Base-by-base conservation (phyloP, 2,329 filamentous ascomycete species). In the Pseudopithomyces chartarum region DNA sequence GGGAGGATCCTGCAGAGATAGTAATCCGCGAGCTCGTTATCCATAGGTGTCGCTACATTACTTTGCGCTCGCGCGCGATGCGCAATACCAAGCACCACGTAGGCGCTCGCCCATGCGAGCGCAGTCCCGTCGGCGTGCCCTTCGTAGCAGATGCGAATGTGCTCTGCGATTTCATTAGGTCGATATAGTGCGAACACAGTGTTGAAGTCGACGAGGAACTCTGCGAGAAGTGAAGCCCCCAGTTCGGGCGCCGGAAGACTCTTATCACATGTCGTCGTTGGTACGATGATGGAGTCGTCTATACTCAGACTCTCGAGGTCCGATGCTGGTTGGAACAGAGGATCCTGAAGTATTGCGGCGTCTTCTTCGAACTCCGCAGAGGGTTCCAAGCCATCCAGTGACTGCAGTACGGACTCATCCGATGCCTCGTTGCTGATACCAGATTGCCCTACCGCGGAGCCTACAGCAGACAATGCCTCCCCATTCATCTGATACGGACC, bases 151-250 rank as follows among this genome's bases (percentile, higher is more conserved):
- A 59, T 54, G 13, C 64, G 63, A 5, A 68, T 58, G 33, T 71
- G 67, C 2, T 68, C 55, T 2, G 60, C 63, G 15, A 70, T 61
- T 6, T 56, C 55, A 23, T 64, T 58, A 3, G 63, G 65, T 8
- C 60, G 58, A 43, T 63, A 71, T 2, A 71, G 56, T 15, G 66
- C 62, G 19, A 48, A 62, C 0, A 64, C 65, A 2, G 64, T 65
- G 34, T 71, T 71, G 46, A 67, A 62, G 49, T 71, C 65, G 2
- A 65, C 62, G 6, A 70, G 54, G 26, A 58, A 70, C 23, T 71
- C 67, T 1, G 56, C 55, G 3, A 69, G 62, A 19, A 71, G 43
- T 13, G 63, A 59, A 2, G 63, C 64, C 7, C 64, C 68, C 5
- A 70, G 54, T 19, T 67, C 62, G 1, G 65, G 67, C 4, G 58